phyloP scores from a whole-genome alignment of 2,329 filamentous ascomycete genomes.

The Periglandula ipomoeae region DNA sequence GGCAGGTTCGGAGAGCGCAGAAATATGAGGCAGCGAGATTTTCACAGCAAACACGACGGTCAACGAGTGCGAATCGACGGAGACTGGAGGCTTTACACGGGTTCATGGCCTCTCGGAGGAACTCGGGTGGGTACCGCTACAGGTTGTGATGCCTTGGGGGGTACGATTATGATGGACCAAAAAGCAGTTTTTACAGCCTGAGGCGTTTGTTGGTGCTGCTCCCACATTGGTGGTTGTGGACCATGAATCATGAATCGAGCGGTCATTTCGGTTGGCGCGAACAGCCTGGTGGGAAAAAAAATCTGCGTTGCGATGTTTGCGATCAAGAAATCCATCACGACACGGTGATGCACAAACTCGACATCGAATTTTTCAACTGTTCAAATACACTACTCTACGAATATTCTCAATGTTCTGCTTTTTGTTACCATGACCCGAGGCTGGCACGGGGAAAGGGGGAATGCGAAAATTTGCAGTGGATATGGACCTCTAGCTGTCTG shows the following conservation, averaged over 20 bases:
- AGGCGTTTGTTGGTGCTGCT: slow-evolving; percentile 16
- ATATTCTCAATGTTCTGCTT: too few species aligned
- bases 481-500: slow-evolving; percentile 12
- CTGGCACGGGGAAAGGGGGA: not conserved
- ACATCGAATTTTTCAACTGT: too few species aligned
- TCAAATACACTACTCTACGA: too few species aligned
- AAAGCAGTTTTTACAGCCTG: slow-evolving; percentile 19
- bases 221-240: slow-evolving; percentile 5
- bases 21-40: slow-evolving; percentile 21
- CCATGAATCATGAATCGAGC: slow-evolving; percentile 8
- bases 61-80: slow-evolving; percentile 19
- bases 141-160: slow-evolving; percentile 14
- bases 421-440: too few species aligned
- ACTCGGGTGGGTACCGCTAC: slow-evolving; percentile 24
- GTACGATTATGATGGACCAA: slow-evolving; percentile 9
- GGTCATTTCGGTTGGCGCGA: not conserved
- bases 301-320: not conserved
- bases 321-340: too few species aligned
- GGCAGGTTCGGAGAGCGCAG: slow-evolving; percentile 8
- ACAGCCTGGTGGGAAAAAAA: not conserved
- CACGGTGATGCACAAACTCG: too few species aligned
- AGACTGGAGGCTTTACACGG: slow-evolving; percentile 12
- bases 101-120: slow-evolving; percentile 23
- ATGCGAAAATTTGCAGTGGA: slow-evolving; percentile 9
- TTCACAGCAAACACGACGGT: slow-evolving; percentile 15